These are phyloP conservation scores for Trichoderma simmonsii DNA, from an alignment of 2,329 filamentous ascomycete species.

Conservation along the genomic window DNA sequence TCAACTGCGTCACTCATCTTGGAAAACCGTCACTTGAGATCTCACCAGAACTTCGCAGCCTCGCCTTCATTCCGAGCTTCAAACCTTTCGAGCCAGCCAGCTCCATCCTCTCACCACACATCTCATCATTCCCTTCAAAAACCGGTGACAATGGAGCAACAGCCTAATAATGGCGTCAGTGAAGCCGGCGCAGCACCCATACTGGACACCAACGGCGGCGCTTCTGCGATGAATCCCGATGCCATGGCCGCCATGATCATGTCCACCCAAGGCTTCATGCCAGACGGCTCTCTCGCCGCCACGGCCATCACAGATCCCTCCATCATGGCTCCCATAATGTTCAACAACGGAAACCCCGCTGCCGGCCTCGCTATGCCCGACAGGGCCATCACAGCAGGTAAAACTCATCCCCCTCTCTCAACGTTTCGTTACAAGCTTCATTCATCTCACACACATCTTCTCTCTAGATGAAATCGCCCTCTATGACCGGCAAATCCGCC, in stretches of 20 bases:
- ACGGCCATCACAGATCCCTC: conserved; percentile 27
- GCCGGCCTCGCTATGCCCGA: conserved; percentile 18
- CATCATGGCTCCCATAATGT: conserved; percentile 32
- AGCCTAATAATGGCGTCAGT: conserved; percentile 12
- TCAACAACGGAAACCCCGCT: conserved; percentile 30
- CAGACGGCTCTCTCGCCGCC: conserved; percentile 27
- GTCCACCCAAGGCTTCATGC: conserved; percentile 25
- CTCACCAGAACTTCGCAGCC: conserved; percentile 9
- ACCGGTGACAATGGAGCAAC: conserved; percentile 14
- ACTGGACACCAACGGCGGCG: conserved; percentile 11
- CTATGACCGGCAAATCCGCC: conserved; percentile 93
- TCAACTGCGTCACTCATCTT: background rate
- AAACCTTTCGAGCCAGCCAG: background rate
- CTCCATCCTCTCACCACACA: background rate
- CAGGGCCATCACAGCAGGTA: conserved; percentile 36
- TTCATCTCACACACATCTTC: background rate
- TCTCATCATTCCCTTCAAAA: background rate
- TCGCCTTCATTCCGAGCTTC: background rate
- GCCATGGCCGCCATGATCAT: conserved; percentile 12
- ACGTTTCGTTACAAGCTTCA: background rate
- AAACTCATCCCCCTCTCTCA: conserved; percentile 14
- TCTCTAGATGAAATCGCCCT: conserved; percentile 84
- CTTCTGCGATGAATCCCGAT: conserved; percentile 8
- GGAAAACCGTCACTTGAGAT: background rate
- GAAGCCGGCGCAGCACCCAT: conserved; percentile 1